Base-by-base conservation (phyloP, 2,329 filamentous ascomycete genomes). In the Xylariaceae sp. region DNA sequence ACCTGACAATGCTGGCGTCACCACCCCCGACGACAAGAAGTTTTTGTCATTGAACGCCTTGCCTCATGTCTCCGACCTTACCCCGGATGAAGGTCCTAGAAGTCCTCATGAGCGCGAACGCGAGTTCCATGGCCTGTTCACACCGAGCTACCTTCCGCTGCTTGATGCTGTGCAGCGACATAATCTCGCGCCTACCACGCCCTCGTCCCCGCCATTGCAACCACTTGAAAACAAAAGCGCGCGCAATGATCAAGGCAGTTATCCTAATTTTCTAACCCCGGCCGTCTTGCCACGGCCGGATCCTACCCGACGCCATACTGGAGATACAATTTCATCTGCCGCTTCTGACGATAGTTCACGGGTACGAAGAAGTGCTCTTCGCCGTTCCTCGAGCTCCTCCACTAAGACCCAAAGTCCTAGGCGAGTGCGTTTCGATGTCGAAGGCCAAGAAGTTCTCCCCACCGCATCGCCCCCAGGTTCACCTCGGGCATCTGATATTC, bases 71-170 rank as follows among this genome's bases (percentile, higher is more conserved):
- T 74, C 75, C 1, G 72, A 69, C 41, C 65, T 62, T 6, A 70
- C 74, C 9, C 69, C 71, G 42, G 71, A 74, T 9, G 70, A 72
- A 18, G 57, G 68, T 61, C 73, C 74, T 48, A 67, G 74, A 62
- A 78, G 75, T 65, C 77, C 78, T 48, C 81, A 81, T 72, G 80
- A 82, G 56, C 79, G 82, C 57, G 83, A 87, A 62, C 74, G 75
- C 66, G 84, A 87, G 63, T 81, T 88, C 61, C 79, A 80, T 60
- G 85, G 85, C 58, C 72, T 88, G 56, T 88, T 88, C 67, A 87
- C 81, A 37, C 85, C 85, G 23, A 81, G 74, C 59, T 88, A 83
- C 65, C 77, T 89, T 52, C 84, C 85, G 44, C 74, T 88, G 52
- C 79, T 88, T 52, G 85, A 86, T 62, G 76, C 76, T 59, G 64